Evolutionary conservation across 805 yeast genomes (phyloP).

Genomic region (Cyberlindnera saturnus): DNA sequence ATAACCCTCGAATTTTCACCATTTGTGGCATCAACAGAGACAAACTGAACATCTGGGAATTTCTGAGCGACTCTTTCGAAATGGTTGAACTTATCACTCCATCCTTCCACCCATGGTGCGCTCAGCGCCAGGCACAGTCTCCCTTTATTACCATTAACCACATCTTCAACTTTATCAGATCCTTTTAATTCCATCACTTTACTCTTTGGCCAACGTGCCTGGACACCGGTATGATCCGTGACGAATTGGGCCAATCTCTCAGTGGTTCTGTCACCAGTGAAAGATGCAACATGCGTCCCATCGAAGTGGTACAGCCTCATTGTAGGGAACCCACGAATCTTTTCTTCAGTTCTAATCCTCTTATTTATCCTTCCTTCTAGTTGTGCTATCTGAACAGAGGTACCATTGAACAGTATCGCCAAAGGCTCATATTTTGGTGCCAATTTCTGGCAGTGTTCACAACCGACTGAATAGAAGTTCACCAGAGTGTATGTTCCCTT

Average conservation of each 20-base stretch:
- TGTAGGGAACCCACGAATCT: slow-evolving; percentile 42
- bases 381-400: slow-evolving; percentile 30
- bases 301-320: slow-evolving; percentile 38
- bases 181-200: slow-evolving; percentile 10
- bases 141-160: slow-evolving; percentile 4
- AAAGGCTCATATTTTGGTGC: slow-evolving; percentile 41
- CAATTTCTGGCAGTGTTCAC: slow-evolving; percentile 41
- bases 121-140: slow-evolving; percentile 26
- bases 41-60: slow-evolving; percentile 22
- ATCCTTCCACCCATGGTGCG: slow-evolving; percentile 31
- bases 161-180: slow-evolving; percentile 11
- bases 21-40: slow-evolving; percentile 28
- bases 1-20: slow-evolving; percentile 24
- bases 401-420: slow-evolving; percentile 35
- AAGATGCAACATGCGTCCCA: slow-evolving; percentile 35
- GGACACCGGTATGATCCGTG: slow-evolving; percentile 27
- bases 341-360: slow-evolving; percentile 33
- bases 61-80: slow-evolving; percentile 26
- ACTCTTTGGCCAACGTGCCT: slow-evolving; percentile 27
- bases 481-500: slow-evolving; percentile 20
- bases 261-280: slow-evolving; percentile 26
- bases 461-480: slow-evolving; percentile 36
- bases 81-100: slow-evolving; percentile 28
- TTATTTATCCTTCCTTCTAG: slow-evolving; percentile 29
- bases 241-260: slow-evolving; percentile 27